Conservation (phyloP, 805 yeast genomes). For the Hanseniaspora pseudoguilliermondii region DNA sequence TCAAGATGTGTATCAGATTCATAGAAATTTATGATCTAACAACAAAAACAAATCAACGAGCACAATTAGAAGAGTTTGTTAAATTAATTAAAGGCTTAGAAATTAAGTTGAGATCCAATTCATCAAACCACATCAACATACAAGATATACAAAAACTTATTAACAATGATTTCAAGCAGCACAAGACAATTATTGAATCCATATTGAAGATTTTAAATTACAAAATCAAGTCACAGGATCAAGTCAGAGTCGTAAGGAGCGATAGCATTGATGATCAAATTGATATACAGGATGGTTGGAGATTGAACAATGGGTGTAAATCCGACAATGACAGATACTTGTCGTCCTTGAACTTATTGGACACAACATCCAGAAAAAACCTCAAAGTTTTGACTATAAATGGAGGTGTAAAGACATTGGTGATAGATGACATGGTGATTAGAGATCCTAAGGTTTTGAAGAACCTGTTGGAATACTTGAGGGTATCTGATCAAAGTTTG, state of each 20-base stretch:
- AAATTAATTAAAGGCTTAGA: conserved; percentile 1
- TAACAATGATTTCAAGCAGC: conserved; percentile 5
- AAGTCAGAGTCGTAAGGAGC: conserved; percentile 24
- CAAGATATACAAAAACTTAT: conserved; percentile 2
- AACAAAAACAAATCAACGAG: neutral
- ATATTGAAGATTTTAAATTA: conserved; percentile 21
- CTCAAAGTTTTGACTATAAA: conserved; percentile 21
- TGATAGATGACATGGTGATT: conserved; percentile 22
- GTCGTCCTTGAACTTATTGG: conserved; percentile 20
- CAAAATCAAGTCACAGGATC: conserved; percentile 22
- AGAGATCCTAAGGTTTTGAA: conserved; percentile 21
- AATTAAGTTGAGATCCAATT: neutral
- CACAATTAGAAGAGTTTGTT: conserved; percentile 3
- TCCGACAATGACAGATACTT: conserved; percentile 23
- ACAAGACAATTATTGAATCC: conserved; percentile 17
- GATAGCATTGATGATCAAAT: conserved; percentile 20
- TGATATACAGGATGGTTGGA: conserved; percentile 26
- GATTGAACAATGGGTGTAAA: conserved; percentile 20
- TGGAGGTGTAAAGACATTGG: conserved; percentile 18
- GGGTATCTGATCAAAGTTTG: conserved; percentile 19
- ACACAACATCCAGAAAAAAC: conserved; percentile 13
- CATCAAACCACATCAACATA: neutral
- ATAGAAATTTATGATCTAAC: conserved; percentile 5
- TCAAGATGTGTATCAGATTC: conserved; percentile 6
- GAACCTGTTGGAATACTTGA: conserved; percentile 22